Evolutionary conservation across 352 stramenopile genomes (phyloP).

Genomic region (Blastocystis sp.): DNA sequence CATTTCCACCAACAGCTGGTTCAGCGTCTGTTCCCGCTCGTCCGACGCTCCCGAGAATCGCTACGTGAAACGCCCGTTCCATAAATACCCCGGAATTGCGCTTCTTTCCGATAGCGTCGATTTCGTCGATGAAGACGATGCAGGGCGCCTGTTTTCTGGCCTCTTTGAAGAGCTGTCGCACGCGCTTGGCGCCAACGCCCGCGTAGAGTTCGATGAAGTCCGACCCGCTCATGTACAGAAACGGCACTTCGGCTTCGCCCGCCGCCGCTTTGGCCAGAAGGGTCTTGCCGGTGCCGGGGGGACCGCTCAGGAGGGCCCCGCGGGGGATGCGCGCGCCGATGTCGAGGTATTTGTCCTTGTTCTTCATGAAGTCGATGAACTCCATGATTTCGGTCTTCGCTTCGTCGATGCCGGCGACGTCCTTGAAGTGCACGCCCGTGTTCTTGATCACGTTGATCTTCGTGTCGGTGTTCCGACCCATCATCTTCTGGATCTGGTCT

Average conservation of each 20-base stretch:
- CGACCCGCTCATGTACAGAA: conserved; percentile 75
- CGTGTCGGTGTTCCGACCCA: not conserved
- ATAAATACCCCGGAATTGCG: not conserved
- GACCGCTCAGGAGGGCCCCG: conserved; percentile 76
- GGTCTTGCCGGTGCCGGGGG: conserved; percentile 89
- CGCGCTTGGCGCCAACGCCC: conserved; percentile 86
- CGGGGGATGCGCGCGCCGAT: conserved; percentile 48
- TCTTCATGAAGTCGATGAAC: conserved; percentile 95
- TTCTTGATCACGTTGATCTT: conserved; percentile 45
- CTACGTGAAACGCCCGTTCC: conserved; percentile 16
- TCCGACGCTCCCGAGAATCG: conserved; percentile 76
- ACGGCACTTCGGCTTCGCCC: conserved; percentile 88
- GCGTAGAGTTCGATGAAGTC: conserved; percentile 99
- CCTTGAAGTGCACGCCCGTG: conserved; percentile 80
- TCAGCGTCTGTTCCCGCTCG: conserved; percentile 98
- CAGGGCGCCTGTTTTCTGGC: conserved; percentile 78
- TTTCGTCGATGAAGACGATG: conserved; percentile 99
- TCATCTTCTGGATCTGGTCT: conserved; percentile 42
- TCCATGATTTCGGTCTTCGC: conserved; percentile 98
- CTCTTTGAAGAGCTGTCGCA: conserved; percentile 65
- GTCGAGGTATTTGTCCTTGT: conserved; percentile 61
- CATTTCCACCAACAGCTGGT: conserved; percentile 98
- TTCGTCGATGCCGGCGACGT: conserved; percentile 91
- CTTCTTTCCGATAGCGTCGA: conserved; percentile 80
- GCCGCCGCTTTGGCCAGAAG: conserved; percentile 89